A percentile compares a stretch with the other conserved stretches of the same genome.
These are phyloP conservation scores for Cetradonia linearis DNA, from an alignment of 495 filamentous ascomycete genomes.

Conservation along the genomic window DNA sequence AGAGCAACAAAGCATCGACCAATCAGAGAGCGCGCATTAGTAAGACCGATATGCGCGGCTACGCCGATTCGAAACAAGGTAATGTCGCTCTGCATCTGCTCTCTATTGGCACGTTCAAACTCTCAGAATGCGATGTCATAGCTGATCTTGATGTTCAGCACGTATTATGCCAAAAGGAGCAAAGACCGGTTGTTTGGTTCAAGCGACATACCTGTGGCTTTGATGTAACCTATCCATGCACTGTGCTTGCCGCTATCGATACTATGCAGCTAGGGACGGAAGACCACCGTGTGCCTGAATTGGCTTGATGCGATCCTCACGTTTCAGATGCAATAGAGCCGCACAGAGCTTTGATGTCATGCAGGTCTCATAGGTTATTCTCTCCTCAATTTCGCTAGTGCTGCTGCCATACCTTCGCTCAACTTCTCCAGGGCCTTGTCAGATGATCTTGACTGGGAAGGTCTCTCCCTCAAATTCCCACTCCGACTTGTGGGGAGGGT, in stretches of 20 bases:
- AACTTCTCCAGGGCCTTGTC: slow-evolving; percentile 31
- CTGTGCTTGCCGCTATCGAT: background rate
- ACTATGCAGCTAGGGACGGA: background rate
- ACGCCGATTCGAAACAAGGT: background rate
- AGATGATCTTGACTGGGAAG: slow-evolving; percentile 19
- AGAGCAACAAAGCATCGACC: background rate
- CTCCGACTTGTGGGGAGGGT: background rate
- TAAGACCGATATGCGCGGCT: background rate
- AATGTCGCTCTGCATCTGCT: background rate
- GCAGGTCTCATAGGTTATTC: slow-evolving; percentile 15
- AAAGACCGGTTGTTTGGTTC: background rate
- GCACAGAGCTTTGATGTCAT: background rate
- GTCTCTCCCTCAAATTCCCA: background rate
- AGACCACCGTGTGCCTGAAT: background rate
- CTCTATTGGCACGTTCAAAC: background rate
- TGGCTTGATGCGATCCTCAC: background rate
- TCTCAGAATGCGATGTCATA: background rate
- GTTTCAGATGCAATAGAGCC: background rate
- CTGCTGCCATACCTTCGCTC: slow-evolving; percentile 46
- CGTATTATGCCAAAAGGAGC: background rate
- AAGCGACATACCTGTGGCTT: background rate
- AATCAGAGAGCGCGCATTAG: slow-evolving; percentile 16
- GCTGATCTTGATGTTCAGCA: background rate
- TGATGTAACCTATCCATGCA: background rate
- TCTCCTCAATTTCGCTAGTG: slow-evolving; percentile 44